These are phyloP conservation scores for Mytilinidion resinicola DNA, from an alignment of 495 filamentous ascomycete species.

Conservation along the genomic window DNA sequence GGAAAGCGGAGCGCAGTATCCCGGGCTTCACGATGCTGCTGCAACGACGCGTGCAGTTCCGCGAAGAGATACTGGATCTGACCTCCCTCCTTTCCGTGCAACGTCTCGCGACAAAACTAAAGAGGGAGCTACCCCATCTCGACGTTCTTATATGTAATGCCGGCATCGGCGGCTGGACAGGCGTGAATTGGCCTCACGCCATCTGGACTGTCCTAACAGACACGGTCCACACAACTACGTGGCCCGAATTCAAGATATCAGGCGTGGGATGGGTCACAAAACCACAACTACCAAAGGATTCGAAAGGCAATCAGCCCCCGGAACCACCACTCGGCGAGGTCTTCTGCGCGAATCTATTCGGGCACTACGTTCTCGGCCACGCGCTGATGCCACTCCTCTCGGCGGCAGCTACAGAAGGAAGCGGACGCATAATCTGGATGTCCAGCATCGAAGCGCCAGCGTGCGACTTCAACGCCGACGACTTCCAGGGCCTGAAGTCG, in stretches of 20 bases:
- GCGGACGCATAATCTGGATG: slow-evolving; percentile 75
- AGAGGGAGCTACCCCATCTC: slow-evolving; percentile 50
- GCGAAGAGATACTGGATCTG: slow-evolving; percentile 51
- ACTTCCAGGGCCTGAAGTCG: slow-evolving; percentile 68
- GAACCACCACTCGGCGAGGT: slow-evolving; percentile 66
- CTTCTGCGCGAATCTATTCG: slow-evolving; percentile 89
- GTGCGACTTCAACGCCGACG: slow-evolving; percentile 52
- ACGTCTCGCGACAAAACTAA: slow-evolving; percentile 44
- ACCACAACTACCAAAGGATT: slow-evolving; percentile 24
- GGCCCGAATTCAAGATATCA: slow-evolving; percentile 67
- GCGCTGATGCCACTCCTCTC: slow-evolving; percentile 66
- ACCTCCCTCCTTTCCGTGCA: slow-evolving; percentile 50
- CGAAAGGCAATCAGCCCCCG: slow-evolving; percentile 11
- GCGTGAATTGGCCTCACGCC: slow-evolving; percentile 64
- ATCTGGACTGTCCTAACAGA: slow-evolving; percentile 58
- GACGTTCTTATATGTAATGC: slow-evolving; percentile 83
- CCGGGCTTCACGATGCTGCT: slow-evolving; percentile 50
- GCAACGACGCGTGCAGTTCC: slow-evolving; percentile 35
- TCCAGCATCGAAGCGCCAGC: slow-evolving; percentile 66
- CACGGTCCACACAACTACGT: slow-evolving; percentile 62
- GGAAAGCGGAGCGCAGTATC: slow-evolving; percentile 34
- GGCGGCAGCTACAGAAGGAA: slow-evolving; percentile 37
- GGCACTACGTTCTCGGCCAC: slow-evolving; percentile 87
- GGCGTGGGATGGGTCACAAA: slow-evolving; percentile 50
- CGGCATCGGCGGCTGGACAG: slow-evolving; percentile 78